Base-by-base conservation (phyloP, 352 stramenopile genomes). In the Phytophthora sp. region DNA sequence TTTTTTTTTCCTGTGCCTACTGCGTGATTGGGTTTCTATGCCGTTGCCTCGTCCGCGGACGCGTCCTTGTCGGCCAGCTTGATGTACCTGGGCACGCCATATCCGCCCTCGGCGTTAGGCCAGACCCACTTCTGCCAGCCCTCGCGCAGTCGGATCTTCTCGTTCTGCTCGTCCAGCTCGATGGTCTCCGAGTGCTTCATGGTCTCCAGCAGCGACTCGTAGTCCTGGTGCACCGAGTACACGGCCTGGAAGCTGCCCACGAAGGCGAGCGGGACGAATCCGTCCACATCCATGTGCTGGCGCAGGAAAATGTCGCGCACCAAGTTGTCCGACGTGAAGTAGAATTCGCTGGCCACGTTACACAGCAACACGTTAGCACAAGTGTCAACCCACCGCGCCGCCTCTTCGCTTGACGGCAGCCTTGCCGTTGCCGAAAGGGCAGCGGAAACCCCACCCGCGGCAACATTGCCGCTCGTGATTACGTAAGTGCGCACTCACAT, bases 81-180 rank as follows among this genome's bases (percentile, higher is more conserved):
- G 68, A 97, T 84, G 79, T 97, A 97, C 35, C 79, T 75, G 28
- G 87, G 84, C n/a, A 96, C 85, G 26, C 90, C 90, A 62, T 87
- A 92, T 50, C 82, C 77, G 61, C 90, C 90, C n/a, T 94, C 78
- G 30, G 72, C 76, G 59, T 96, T 96, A 7, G 90, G 90, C 77
- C 91, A 95, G 39, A 97, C 76, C 90, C 90, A 97, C 77, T 88
- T 83, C 51, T 94, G 60, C 90, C 90, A 97, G 53, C 77, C 87
- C 17, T 93, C 58, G 37, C 85, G 87, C 61, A 95, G 72, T 44
- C 90, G 87, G 35, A 97, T 91, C 72, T 93, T 97, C 65, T 97
- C 90, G 72, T 97, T 97, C 64, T 79, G 69, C 26, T 88, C 81
- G 66, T 97, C 90, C 32, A 97, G 62, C 67, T 97, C 84, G 3